These are phyloP conservation scores for Terfezia claveryi DNA, from an alignment of 495 filamentous ascomycete species.

Conservation along the genomic window DNA sequence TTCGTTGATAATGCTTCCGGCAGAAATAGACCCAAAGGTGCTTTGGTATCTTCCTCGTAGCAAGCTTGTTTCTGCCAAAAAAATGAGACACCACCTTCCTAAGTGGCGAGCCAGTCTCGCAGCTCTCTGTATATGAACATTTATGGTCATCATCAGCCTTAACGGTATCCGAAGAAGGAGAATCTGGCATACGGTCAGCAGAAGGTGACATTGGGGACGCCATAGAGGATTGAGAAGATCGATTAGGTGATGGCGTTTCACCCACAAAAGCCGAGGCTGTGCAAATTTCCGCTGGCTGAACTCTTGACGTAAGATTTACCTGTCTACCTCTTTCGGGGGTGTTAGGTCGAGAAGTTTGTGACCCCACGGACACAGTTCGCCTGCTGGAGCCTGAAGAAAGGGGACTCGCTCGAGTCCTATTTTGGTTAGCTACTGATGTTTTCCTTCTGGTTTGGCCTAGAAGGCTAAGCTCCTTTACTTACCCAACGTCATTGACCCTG, in stretches of 20 bases:
- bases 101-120: slow-evolving; percentile 28
- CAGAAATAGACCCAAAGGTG: slow-evolving; percentile 50
- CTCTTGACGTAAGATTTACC: not conserved
- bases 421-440: too few species aligned
- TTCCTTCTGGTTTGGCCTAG: too few species aligned
- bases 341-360: not conserved
- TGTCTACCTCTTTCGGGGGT: not conserved
- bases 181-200: not conserved
- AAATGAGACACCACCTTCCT: slow-evolving; percentile 67
- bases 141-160: slow-evolving; percentile 7
- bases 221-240: slow-evolving; percentile 5
- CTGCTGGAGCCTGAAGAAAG: not conserved
- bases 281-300: not conserved
- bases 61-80: slow-evolving; percentile 71
- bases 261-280: not conserved
- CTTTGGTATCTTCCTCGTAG: slow-evolving; percentile 43
- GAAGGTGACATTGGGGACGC: not conserved
- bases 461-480: too few species aligned
- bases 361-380: not conserved
- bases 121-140: slow-evolving; percentile 19
- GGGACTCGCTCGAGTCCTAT: not conserved
- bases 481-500: too few species aligned
- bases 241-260: not conserved
- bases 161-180: not conserved
- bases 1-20: slow-evolving; percentile 69